A percentile compares a stretch with the other conserved stretches of the same genome.
phyloP scores from a whole-genome alignment of 495 filamentous ascomycete species.

The Alectoria sarmentosa region DNA sequence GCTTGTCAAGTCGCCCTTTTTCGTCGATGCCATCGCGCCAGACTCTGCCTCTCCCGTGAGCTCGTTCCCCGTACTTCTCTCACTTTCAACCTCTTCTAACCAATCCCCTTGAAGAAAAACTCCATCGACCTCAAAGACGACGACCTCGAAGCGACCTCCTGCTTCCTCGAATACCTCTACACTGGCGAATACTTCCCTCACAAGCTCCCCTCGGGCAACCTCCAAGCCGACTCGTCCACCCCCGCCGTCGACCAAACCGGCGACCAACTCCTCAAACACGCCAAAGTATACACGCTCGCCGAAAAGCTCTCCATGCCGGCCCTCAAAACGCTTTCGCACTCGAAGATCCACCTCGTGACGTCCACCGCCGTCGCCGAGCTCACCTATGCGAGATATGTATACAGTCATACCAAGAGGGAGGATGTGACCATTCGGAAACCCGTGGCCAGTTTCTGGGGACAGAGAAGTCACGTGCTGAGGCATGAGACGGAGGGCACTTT shows the following conservation, averaged over 20 bases:
- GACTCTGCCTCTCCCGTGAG: conserved; percentile 4
- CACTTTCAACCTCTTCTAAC: not conserved
- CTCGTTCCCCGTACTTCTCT: not conserved
- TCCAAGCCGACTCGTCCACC: conserved; percentile 51
- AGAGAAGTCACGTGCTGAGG: conserved; percentile 67
- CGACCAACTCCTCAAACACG: conserved; percentile 74
- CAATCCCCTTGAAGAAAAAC: conserved; percentile 34
- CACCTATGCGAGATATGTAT: conserved; percentile 83
- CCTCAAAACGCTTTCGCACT: conserved; percentile 71
- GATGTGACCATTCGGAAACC: conserved; percentile 73
- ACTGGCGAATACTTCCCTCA: conserved; percentile 82
- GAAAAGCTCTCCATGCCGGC: conserved; percentile 65
- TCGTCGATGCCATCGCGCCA: conserved; percentile 50
- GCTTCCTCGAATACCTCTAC: conserved; percentile 89
- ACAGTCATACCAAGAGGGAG: conserved; percentile 60
- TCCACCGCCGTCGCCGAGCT: conserved; percentile 82
- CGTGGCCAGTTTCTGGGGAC: conserved; percentile 87
- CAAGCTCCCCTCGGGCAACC: conserved; percentile 45
- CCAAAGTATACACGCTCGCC: conserved; percentile 80
- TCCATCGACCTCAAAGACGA: conserved; percentile 62
- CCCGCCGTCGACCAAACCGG: conserved; percentile 62
- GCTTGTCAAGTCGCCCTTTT: conserved; percentile 64
- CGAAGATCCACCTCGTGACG: conserved; percentile 84
- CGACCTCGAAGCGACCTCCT: conserved; percentile 74
- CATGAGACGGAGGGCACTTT: conserved; percentile 80